Evolutionary conservation across 2,329 filamentous ascomycete genomes (phyloP), one percentile per base, ranked within the genome.

Genomic region (Dothistroma septosporum): DNA sequence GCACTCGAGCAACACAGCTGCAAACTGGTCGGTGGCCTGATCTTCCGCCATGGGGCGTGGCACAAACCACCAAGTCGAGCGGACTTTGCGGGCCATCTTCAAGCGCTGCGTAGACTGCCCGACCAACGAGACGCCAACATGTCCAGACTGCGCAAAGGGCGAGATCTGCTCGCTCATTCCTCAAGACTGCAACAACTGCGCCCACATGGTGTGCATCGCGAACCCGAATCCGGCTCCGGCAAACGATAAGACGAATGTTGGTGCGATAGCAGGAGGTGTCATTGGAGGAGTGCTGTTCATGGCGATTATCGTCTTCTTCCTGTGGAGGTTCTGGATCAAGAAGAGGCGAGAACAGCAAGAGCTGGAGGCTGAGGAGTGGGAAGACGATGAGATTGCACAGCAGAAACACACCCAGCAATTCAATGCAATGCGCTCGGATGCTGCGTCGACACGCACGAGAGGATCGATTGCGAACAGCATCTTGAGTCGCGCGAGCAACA

Each of bases 401-500:
- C 83, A 88, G 67, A 85, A 86, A 72, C 76, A 73, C 8, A 61
- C 53, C 28, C 76, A 79, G 81, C 65, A 83, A 81, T 80, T 67
- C 77, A 80, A 66, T 75, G 82, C 65, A 83, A 85, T 68, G 82
- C 87, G 66, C 83, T 62, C 67, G 50, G 92, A 68, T 85, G 89
- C 58, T 94, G 92, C 11, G 90, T 90, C 49, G 87, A 94, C 73
- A 90, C 90, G n/a, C 88, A 93, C 58, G 85, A 89, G 70, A 65
- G 70, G 68, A 70, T 97, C 93, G 12, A 91, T 99, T 73, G 94
- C 94, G 16, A 97, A 92, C 10, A 97, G 93, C 28, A 92, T 97
- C 61, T 84, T 97, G 62, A 97, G 94, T 19, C 87, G 94, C 64
- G 94, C 94, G 53, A 97, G 94, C 71, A 99, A 99, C 79, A 93